These are phyloP conservation scores for Cyclostephanos tholiformis DNA, from an alignment of 108 stramenopile species.

Conservation along the genomic window DNA sequence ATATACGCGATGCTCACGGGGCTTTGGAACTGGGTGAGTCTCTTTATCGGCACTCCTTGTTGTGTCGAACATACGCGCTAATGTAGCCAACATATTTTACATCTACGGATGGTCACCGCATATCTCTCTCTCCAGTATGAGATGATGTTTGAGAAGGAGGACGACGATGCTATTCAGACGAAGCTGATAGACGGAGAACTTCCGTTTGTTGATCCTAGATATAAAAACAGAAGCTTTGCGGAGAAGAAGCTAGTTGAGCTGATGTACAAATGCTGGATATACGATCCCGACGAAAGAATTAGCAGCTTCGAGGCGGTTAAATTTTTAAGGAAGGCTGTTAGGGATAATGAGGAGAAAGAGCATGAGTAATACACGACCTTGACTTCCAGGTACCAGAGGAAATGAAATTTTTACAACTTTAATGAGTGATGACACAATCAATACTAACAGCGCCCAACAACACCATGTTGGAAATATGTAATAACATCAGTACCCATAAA, in stretches of 20 bases:
- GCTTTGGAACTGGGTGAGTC: conserved; percentile 57
- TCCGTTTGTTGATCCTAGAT: conserved; percentile 72
- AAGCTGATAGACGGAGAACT: conserved; percentile 56
- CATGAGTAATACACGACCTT: background rate
- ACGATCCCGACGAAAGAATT: conserved; percentile 64
- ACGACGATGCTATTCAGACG: conserved; percentile 57
- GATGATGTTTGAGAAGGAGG: conserved; percentile 56
- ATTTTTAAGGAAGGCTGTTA: conserved; percentile 49
- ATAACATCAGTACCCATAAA: too few species aligned
- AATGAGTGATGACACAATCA: background rate
- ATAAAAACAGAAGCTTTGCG: conserved; percentile 59
- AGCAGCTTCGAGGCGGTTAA: conserved; percentile 70
- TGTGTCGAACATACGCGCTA: background rate
- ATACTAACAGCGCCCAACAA: too few species aligned
- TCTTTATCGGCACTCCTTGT: background rate
- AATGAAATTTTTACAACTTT: background rate
- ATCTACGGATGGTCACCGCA: background rate
- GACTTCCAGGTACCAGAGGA: too few species aligned
- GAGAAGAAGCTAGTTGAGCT: conserved; percentile 70
- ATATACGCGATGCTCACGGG: conserved; percentile 67
- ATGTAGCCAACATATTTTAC: background rate
- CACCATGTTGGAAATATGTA: too few species aligned
- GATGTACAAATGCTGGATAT: conserved; percentile 74
- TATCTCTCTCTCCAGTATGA: conserved; percentile 41
- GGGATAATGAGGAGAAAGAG: conserved; percentile 31